Conservation (phyloP, 2,329 filamentous ascomycete species). For the Cercospora zeae-maydis region DNA sequence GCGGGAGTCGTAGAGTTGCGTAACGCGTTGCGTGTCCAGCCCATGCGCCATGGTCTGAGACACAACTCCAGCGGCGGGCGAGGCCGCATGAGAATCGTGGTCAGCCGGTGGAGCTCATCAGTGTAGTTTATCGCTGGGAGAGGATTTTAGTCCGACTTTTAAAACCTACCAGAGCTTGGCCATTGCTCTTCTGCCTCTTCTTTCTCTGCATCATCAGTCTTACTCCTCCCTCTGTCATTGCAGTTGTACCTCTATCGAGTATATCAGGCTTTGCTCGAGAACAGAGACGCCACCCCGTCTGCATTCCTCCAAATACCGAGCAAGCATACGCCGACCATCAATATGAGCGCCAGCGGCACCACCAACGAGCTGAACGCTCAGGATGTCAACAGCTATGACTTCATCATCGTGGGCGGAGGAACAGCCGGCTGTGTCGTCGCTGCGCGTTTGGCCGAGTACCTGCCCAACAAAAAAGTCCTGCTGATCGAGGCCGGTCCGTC, state of each 20-base stretch:
- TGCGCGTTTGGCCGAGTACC: slow-evolving; percentile 73
- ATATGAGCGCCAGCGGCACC: slow-evolving; percentile 52
- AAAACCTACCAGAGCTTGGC: not conserved
- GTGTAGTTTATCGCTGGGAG: not conserved
- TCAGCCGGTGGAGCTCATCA: slow-evolving; percentile 4
- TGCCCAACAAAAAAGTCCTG: slow-evolving; percentile 76
- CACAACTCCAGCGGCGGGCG: not conserved
- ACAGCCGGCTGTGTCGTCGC: slow-evolving; percentile 84
- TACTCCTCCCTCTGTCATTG: not conserved
- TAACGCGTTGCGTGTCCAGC: not conserved
- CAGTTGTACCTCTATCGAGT: not conserved
- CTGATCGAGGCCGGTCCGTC: slow-evolving; percentile 86
- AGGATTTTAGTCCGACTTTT: slow-evolving; percentile 11
- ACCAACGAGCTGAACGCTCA: slow-evolving; percentile 63
- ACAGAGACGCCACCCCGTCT: not conserved
- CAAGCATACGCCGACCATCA: not conserved
- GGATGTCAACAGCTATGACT: slow-evolving; percentile 70
- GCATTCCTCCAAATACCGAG: not conserved
- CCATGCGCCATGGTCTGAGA: slow-evolving; percentile 8
- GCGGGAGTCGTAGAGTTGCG: not conserved
- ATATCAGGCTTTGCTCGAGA: not conserved
- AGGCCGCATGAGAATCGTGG: slow-evolving; percentile 1
- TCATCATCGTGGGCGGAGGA: slow-evolving; percentile 79
- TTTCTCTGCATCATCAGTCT: not conserved
- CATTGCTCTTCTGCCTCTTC: not conserved